Conservation (phyloP, 345 rosid species). For the Alliaria petiolata region DNA sequence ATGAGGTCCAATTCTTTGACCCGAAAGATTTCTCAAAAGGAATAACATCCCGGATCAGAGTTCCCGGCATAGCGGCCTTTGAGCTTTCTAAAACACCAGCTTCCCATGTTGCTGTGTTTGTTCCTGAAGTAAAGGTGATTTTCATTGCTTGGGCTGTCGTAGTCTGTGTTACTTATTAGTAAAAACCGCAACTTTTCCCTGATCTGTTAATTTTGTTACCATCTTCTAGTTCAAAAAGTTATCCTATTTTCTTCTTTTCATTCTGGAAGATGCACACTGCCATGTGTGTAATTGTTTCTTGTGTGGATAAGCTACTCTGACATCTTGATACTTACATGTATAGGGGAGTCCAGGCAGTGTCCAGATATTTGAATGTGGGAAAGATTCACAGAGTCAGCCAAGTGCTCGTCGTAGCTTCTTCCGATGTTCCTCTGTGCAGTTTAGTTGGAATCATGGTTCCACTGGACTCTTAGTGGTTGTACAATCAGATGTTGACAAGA, state of each 20-base stretch:
- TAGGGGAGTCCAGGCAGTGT: conserved; percentile 93
- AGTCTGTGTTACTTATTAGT: not conserved
- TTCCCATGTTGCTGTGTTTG: conserved; percentile 79
- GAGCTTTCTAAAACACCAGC: conserved; percentile 86
- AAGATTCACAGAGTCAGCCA: conserved; percentile 68
- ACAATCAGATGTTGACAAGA: conserved; percentile 94
- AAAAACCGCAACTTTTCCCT: not conserved
- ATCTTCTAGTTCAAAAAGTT: not conserved
- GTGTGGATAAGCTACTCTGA: conserved; percentile 10
- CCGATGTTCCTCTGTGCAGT: conserved; percentile 79
- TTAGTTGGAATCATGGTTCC: conserved; percentile 81
- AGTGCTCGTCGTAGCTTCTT: conserved; percentile 81
- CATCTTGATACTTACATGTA: conserved; percentile 14
- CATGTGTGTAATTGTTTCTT: not conserved
- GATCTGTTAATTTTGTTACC: not conserved
- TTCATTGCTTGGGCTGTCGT: not conserved
- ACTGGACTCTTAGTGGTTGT: conserved; percentile 82
- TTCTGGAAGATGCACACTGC: not conserved
- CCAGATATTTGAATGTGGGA: conserved; percentile 71
- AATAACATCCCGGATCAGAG: conserved; percentile 52
- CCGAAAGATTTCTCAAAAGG: conserved; percentile 82
- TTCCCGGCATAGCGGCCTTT: conserved; percentile 74
- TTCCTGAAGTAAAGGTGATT: conserved; percentile 89
- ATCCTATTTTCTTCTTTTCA: not conserved
- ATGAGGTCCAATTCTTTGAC: conserved; percentile 88